These are phyloP conservation scores for Hylodesmum podocarpum DNA, from an alignment of 306 rosid species.

Conservation along the genomic window DNA sequence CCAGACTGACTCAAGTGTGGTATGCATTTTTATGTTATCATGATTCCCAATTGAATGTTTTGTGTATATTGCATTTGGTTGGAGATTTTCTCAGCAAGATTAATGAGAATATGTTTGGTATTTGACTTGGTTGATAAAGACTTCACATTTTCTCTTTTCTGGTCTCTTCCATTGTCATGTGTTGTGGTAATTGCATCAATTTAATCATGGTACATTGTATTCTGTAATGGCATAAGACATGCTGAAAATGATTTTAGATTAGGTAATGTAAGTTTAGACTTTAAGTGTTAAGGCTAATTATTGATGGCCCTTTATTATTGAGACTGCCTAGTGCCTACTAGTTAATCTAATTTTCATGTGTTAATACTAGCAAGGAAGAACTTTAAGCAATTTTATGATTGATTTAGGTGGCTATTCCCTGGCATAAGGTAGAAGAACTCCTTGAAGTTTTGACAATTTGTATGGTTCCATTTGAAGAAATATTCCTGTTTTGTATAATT, in stretches of 20 bases:
- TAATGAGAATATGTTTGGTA: not conserved
- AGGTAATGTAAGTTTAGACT: too few relatives aligned
- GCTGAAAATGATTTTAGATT: too few relatives aligned
- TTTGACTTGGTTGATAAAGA: not conserved
- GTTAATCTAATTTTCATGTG: not conserved
- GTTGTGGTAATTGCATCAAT: not conserved
- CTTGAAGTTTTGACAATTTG: not conserved
- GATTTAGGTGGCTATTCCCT: not conserved
- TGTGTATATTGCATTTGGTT: not conserved
- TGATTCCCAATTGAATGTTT: not conserved
- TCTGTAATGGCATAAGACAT: not conserved
- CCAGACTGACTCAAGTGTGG: constrained; percentile 38
- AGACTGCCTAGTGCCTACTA: not conserved
- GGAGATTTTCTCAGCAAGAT: not conserved
- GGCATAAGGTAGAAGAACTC: not conserved
- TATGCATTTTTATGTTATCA: constrained; percentile 19
- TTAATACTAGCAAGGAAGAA: not conserved
- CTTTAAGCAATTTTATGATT: not conserved
- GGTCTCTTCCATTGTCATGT: not conserved
- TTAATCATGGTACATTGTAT: not conserved
- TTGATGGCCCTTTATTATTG: not conserved
- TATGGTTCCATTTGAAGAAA: constrained; percentile 1
- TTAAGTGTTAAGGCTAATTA: not conserved
- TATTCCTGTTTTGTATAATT: constrained; percentile 11
- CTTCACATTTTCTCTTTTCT: not conserved